Evolutionary conservation across 192 early-diverging fungal genomes (phyloP).

Genomic region (Coemansia sp.): DNA sequence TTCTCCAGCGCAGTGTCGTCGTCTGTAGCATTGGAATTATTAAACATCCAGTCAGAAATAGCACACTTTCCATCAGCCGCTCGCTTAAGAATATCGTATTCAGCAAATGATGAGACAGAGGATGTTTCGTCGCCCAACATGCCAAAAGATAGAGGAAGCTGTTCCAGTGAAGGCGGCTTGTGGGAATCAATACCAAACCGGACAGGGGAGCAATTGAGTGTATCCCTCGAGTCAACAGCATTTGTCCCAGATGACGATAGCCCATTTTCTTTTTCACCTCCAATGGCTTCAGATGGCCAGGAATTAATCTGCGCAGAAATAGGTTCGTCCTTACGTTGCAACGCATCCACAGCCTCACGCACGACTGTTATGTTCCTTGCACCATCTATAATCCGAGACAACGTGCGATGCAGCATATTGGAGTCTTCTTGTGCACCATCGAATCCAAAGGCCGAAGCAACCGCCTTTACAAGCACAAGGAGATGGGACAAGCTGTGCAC

Average conservation of each 20-base stretch:
- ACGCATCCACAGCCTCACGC: conserved; percentile 38
- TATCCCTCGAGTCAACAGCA: not conserved
- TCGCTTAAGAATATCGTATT: not conserved
- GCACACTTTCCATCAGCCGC: conserved; percentile 29
- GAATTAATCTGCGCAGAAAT: conserved; percentile 15
- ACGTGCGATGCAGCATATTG: not conserved
- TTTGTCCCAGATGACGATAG: not conserved
- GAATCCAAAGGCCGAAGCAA: conserved; percentile 31
- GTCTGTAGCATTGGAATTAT: not conserved
- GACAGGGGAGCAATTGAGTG: conserved; percentile 4
- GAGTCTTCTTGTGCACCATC: not conserved
- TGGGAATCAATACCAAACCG: not conserved
- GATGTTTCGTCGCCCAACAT: not conserved
- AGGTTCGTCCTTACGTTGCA: conserved; percentile 14
- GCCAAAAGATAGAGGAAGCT: not conserved
- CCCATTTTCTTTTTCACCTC: not conserved
- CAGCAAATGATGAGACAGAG: not conserved
- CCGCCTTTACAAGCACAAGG: conserved; percentile 23
- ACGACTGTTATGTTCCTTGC: conserved; percentile 39
- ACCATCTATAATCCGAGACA: conserved; percentile 32
- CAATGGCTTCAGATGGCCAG: conserved; percentile 33
- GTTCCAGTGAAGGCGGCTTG: not conserved
- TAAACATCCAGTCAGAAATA: conserved; percentile 18
- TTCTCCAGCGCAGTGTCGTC: conserved; percentile 36
- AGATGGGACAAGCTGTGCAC: conserved; percentile 39